These are phyloP conservation scores for Peniophora sp. DNA, from an alignment of 1,284 basidiomycete species.

Conservation along the genomic window DNA sequence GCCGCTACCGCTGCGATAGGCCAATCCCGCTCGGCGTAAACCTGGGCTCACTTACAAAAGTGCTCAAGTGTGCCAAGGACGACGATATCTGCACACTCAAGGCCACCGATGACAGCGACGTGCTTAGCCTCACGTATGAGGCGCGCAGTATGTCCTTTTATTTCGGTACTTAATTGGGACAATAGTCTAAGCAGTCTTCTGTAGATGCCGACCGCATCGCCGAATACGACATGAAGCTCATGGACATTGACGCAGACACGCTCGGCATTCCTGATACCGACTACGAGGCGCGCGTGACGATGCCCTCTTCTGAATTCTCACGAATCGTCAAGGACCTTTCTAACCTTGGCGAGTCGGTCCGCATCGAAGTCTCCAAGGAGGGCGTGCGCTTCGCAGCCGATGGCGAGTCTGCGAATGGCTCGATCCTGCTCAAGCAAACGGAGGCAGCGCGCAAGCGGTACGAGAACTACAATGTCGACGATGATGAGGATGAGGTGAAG, in stretches of 20 bases:
- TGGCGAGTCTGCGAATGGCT: conserved; percentile 92
- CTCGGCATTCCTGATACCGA: conserved; percentile 98
- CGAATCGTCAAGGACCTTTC: conserved; percentile 92
- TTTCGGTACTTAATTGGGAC: conserved; percentile 8
- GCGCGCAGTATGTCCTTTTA: conserved; percentile 63
- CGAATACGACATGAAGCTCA: conserved; percentile 98
- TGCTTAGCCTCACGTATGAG: conserved; percentile 88
- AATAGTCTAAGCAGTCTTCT: conserved; percentile 1
- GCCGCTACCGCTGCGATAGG: conserved; percentile 90
- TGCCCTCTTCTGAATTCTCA: conserved; percentile 84
- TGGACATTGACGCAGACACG: conserved; percentile 97
- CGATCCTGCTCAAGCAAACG: conserved; percentile 77
- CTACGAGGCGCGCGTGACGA: conserved; percentile 90
- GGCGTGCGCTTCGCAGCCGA: conserved; percentile 92
- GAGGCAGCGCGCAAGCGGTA: conserved; percentile 35
- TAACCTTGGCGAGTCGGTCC: conserved; percentile 90
- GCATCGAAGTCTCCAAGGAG: conserved; percentile 95
- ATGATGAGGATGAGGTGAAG: conserved; percentile 35
- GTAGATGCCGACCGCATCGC: conserved; percentile 90
- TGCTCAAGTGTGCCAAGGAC: conserved; percentile 96
- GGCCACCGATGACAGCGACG: conserved; percentile 88
- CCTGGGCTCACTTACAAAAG: conserved; percentile 87
- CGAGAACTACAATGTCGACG: conserved; percentile 40
- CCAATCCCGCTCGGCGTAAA: conserved; percentile 94
- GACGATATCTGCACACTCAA: conserved; percentile 92